Conservation (phyloP, 202 grass and related monocot genomes). For the Dendrocalamus latiflorus region DNA sequence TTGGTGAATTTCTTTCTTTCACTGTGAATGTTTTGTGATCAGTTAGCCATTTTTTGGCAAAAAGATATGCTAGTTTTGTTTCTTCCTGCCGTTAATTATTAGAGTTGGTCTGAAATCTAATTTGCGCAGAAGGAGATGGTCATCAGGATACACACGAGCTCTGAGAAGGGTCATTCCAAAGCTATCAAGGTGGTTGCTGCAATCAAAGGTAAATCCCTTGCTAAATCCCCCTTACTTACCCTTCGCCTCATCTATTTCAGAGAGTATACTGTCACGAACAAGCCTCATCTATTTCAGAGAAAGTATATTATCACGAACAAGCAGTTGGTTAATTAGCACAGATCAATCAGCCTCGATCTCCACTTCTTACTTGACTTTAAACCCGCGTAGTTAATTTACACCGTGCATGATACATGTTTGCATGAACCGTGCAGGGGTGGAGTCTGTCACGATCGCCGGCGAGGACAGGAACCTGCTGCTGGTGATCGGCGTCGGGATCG, state of each 20-base stretch:
- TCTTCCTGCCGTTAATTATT: background rate
- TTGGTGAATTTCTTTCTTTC: background rate
- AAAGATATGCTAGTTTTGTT: background rate
- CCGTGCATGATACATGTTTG: background rate
- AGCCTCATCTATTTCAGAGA: background rate
- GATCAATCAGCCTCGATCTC: background rate
- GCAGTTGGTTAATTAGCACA: background rate
- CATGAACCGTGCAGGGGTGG: constrained; percentile 34
- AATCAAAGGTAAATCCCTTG: constrained; percentile 24
- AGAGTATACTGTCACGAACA: no score
- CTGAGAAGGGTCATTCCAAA: constrained; percentile 49
- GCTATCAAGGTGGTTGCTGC: constrained; percentile 59
- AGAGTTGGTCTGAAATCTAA: background rate
- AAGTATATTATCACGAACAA: background rate
- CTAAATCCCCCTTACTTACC: no score
- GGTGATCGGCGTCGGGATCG: constrained; percentile 55
- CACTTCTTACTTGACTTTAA: background rate
- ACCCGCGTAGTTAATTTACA: background rate
- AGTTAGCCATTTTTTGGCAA: background rate
- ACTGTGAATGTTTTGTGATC: background rate
- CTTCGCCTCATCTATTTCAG: no score
- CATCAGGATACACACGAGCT: constrained; percentile 39
- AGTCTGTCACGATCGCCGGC: constrained; percentile 49
- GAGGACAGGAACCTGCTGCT: constrained; percentile 52
- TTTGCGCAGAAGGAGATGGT: constrained; percentile 65